Conservation (phyloP, 129 eudicot species). For the Solidago caesia region DNA sequence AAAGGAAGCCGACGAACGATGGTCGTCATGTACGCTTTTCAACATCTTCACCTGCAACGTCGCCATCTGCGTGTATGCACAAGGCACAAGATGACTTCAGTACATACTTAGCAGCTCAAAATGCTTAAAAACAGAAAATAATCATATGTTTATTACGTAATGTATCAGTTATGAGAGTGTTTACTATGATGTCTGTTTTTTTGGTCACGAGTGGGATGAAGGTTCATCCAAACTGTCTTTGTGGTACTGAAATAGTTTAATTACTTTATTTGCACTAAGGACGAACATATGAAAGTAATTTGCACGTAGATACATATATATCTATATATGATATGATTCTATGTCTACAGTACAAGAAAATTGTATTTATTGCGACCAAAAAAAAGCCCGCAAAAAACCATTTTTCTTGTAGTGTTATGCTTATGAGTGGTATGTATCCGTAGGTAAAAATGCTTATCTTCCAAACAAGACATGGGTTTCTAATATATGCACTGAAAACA, state of each 20-base stretch:
- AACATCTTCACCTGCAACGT: slow-evolving; percentile 42
- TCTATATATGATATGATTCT: no score
- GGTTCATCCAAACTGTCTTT: slow-evolving; percentile 5
- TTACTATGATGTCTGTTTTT: background rate
- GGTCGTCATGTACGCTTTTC: slow-evolving; percentile 70
- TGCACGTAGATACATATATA: no score
- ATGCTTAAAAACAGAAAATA: slow-evolving; percentile 26
- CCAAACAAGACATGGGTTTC: no score
- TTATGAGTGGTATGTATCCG: no score
- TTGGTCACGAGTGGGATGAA: slow-evolving; percentile 2
- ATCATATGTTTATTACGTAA: background rate
- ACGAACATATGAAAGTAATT: no score
- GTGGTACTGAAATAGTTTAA: background rate
- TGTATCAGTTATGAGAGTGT: background rate
- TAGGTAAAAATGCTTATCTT: no score
- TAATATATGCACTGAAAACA: no score
- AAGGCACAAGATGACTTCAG: slow-evolving; percentile 64
- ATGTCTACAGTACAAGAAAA: no score
- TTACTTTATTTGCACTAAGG: no score
- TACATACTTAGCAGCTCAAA: slow-evolving; percentile 75
- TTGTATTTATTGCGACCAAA: no score
- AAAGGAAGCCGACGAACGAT: slow-evolving; percentile 36
- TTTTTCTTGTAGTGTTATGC: no score
- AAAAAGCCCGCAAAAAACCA: no score
- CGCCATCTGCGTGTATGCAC: slow-evolving; percentile 48